A percentile compares a stretch with the other conserved stretches of the same genome.
Evolutionary conservation across 176 grass and related monocot species (phyloP).

Genomic region (Tuctoria greenei): DNA sequence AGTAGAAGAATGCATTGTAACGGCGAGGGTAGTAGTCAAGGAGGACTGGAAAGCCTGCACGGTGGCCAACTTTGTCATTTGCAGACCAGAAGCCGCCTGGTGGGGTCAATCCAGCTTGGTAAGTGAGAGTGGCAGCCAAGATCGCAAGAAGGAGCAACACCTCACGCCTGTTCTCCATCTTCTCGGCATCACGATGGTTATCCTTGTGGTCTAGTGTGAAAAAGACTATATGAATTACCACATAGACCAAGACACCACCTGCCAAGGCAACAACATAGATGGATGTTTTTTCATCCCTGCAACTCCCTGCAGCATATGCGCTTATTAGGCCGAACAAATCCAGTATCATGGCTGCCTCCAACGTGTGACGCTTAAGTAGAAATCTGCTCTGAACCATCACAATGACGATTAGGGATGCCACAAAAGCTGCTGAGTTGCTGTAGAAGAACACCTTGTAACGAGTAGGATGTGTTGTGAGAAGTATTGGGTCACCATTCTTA

Average conservation of each 20-base stretch:
- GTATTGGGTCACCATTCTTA: slow-evolving; percentile 17
- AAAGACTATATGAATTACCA: slow-evolving; percentile 44
- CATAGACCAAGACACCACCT: slow-evolving; percentile 25
- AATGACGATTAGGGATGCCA: slow-evolving; percentile 45
- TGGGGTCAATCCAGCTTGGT: slow-evolving; percentile 54
- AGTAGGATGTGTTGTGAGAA: neutral
- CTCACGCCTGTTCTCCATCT: slow-evolving; percentile 28
- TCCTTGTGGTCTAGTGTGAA: slow-evolving; percentile 36
- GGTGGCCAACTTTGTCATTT: neutral
- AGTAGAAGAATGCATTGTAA: slow-evolving; percentile 55
- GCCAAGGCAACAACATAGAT: slow-evolving; percentile 40
- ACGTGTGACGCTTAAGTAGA: neutral
- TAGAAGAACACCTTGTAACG: slow-evolving; percentile 52
- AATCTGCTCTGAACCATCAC: slow-evolving; percentile 38
- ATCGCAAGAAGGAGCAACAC: slow-evolving; percentile 42
- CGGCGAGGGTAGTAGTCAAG: neutral
- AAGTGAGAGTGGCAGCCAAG: slow-evolving; percentile 45
- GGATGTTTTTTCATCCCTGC: slow-evolving; percentile 18
- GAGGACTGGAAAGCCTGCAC: slow-evolving; percentile 37
- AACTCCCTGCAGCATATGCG: slow-evolving; percentile 45
- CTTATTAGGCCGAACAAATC: slow-evolving; percentile 42
- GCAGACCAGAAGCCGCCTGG: slow-evolving; percentile 41
- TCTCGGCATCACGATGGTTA: neutral
- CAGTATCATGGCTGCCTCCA: slow-evolving; percentile 42
- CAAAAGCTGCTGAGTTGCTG: slow-evolving; percentile 44